Evolutionary conservation across 257 asterid species (phyloP), one percentile per base, ranked within the genome.

Genomic region (Solanum etuberosum): DNA sequence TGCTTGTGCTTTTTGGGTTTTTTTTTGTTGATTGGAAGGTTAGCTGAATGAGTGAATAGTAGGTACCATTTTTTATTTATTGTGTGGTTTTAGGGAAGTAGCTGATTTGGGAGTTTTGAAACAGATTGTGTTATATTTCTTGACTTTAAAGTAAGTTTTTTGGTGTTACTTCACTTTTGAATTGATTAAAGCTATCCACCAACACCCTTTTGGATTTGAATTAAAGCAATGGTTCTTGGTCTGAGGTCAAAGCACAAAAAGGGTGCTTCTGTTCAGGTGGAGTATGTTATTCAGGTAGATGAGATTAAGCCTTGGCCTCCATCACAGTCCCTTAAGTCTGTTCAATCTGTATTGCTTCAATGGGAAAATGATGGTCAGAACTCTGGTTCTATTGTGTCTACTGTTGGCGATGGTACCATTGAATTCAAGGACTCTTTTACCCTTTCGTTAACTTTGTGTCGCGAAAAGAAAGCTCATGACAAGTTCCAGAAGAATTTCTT

Each of bases 251-350:
- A 90, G 85, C 89, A 89, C 87, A 93, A 93, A 88, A 94, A 91
- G 91, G 92, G 96, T 9, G 87, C 91, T 71, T 73, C 91, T 46
- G 86, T 94, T 42, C 90, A 89, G 88, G 89, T 92, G 9, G 96
- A 93, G 27, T 95, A 91, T 87, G 83, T 89, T 1, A 85, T 96
- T 83, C 97, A 90, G 27, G 86, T 96, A 42, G 89, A 91, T 34
- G 95, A 94, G 88, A 93, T 96, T 54, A 94, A 90, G 88, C 98
- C 98, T 6, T 96, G 99, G 99, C 98, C 98, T 67, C 98, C 99
- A 67, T 93, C 96, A 8, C 93, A 93, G 74, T 88, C 98, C 73
- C 67, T 95, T 42, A 90, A 54, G 89, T 92, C 97, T 40, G 92
- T 94, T 83, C 97, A 94, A 73, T 94, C 98, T 0, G 94, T 96